Percentiles rank a stretch among this genome's conserved stretches.
Evolutionary conservation across 495 filamentous ascomycete genomes (phyloP).

Genomic region (Trichoderma asperelloides): DNA sequence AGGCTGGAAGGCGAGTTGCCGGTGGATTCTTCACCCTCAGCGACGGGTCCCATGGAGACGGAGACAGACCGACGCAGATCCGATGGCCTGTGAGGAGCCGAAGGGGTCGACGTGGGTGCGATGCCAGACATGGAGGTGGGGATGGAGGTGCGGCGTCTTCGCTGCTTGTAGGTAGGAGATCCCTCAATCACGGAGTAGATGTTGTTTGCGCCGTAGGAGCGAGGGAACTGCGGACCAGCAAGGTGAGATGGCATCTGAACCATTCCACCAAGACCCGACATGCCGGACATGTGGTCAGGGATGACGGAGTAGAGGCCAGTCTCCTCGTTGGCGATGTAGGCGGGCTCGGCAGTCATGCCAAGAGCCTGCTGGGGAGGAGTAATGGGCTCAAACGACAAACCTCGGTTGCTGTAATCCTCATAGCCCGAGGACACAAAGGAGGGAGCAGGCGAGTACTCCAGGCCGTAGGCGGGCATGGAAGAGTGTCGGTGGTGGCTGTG

Average conservation of each 20-base stretch:
- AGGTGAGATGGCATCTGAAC: slow-evolving; percentile 87
- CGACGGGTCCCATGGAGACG: slow-evolving; percentile 72
- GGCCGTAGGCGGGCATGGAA: slow-evolving; percentile 86
- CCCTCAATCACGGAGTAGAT: slow-evolving; percentile 95
- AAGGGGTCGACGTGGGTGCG: slow-evolving; percentile 50
- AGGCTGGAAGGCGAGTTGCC: slow-evolving; percentile 63
- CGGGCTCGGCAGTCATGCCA: slow-evolving; percentile 71
- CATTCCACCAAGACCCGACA: slow-evolving; percentile 64
- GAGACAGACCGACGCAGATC: slow-evolving; percentile 90
- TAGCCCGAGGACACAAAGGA: slow-evolving; percentile 96
- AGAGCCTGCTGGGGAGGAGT: slow-evolving; percentile 88
- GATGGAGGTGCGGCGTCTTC: slow-evolving; percentile 84
- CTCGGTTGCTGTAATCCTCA: slow-evolving; percentile 94
- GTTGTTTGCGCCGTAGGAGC: slow-evolving; percentile 64
- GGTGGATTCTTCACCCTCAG: slow-evolving; percentile 63
- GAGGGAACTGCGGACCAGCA: slow-evolving; percentile 64
- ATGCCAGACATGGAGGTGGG: slow-evolving; percentile 62
- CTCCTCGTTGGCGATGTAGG: slow-evolving; percentile 96
- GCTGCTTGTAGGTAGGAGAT: slow-evolving; percentile 96
- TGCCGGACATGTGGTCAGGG: slow-evolving; percentile 58
- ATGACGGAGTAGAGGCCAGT: slow-evolving; percentile 91
- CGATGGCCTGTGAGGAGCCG: slow-evolving; percentile 57
- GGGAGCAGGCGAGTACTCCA: slow-evolving; percentile 96
- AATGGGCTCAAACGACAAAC: slow-evolving; percentile 90
- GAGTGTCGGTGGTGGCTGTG: slow-evolving; percentile 83